A percentile compares a stretch with the other conserved stretches of the same genome.
Evolutionary conservation across 2,329 filamentous ascomycete species (phyloP).

Genomic region (Neophaeococcomyces mojaviensis): DNA sequence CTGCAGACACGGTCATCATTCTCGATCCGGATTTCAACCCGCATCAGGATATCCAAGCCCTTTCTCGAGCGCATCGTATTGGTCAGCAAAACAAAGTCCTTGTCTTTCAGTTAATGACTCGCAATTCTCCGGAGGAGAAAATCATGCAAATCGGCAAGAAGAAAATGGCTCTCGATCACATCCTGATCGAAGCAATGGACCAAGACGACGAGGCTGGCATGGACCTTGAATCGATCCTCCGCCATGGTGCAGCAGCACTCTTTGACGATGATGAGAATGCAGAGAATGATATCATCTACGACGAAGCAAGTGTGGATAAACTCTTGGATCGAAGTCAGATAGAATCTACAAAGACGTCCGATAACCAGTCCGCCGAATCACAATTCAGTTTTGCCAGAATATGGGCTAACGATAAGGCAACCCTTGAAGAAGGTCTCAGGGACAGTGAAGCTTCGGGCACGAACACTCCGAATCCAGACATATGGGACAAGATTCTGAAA

Average conservation of each 20-base stretch:
- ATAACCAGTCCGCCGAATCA: slow-evolving; percentile 61
- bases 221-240: slow-evolving; percentile 80
- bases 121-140: slow-evolving; percentile 82
- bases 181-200: slow-evolving; percentile 87
- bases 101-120: slow-evolving; percentile 89
- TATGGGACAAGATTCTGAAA: slow-evolving; percentile 86
- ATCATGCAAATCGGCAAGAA: slow-evolving; percentile 93
- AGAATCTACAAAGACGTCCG: slow-evolving; percentile 60
- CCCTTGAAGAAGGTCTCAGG: slow-evolving; percentile 57
- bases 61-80: slow-evolving; percentile 90
- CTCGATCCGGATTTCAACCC: slow-evolving; percentile 96
- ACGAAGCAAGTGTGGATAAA: slow-evolving; percentile 73
- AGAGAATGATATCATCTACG: slow-evolving; percentile 67
- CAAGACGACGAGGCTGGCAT: slow-evolving; percentile 68
- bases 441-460: slow-evolving; percentile 45
- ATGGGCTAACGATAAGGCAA: slow-evolving; percentile 75
- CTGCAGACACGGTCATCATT: slow-evolving; percentile 95
- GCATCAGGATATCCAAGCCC: slow-evolving; percentile 92
- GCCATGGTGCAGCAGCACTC: slow-evolving; percentile 76
- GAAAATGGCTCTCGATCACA: slow-evolving; percentile 93
- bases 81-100: slow-evolving; percentile 94
- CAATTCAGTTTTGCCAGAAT: slow-evolving; percentile 86
- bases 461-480: slow-evolving; percentile 47
- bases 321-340: slow-evolving; percentile 79
- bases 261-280: slow-evolving; percentile 65